A percentile compares a stretch with the other conserved stretches of the same genome.
Evolutionary conservation across 176 grass and related monocot species (phyloP).

Genomic region (Saccharum officinarum): DNA sequence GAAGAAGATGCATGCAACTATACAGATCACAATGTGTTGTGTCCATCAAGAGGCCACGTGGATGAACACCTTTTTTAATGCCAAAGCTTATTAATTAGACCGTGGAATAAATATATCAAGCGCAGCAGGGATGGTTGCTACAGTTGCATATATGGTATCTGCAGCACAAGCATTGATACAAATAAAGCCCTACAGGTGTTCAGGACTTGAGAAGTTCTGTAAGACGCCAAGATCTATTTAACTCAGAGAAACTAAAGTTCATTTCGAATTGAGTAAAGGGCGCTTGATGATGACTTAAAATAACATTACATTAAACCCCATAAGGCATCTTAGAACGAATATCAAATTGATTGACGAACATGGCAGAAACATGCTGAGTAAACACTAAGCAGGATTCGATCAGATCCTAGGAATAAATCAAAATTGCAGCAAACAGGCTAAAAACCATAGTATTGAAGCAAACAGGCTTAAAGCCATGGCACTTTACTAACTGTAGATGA

Average conservation of each 20-base stretch:
- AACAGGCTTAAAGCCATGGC: conserved; percentile 2
- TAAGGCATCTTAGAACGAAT: conserved; percentile 10
- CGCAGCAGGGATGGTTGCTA: neutral
- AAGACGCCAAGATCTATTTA: neutral
- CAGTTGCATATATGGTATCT: neutral
- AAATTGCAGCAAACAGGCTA: conserved; percentile 22
- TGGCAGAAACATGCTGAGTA: conserved; percentile 24
- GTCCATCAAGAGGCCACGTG: conserved; percentile 5
- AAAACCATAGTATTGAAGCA: conserved; percentile 16
- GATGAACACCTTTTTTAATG: neutral
- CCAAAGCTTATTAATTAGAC: neutral
- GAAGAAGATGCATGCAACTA: conserved; percentile 15
- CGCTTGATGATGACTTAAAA: conserved; percentile 5
- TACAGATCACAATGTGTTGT: neutral
- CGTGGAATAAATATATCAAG: neutral
- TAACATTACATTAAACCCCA: neutral
- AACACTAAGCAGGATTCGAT: neutral
- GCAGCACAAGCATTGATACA: neutral
- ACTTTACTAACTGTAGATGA: conserved; percentile 15
- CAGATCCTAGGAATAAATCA: conserved; percentile 39
- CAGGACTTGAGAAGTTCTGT: neutral
- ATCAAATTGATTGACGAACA: neutral
- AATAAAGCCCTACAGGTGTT: no score
- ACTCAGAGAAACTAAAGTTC: conserved; percentile 15
- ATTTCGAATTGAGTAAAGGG: neutral